Percentiles rank a stretch among this genome's conserved stretches.
Evolutionary conservation across 257 asterid genomes (phyloP).

Genomic region (Lycium ferocissimum): DNA sequence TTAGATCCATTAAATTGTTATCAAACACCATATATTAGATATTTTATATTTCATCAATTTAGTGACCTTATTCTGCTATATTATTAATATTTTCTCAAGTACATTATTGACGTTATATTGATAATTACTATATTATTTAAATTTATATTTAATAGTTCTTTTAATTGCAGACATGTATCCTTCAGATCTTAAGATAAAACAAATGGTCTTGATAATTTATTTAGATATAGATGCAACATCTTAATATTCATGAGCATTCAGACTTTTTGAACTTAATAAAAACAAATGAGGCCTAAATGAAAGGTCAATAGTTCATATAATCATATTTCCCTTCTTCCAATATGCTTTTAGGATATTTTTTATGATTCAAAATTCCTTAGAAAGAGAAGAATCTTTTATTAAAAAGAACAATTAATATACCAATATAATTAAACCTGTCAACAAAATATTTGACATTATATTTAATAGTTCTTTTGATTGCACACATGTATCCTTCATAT

Average conservation of each 20-base stretch:
- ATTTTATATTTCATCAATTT: too few species aligned
- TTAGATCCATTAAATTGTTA: too few species aligned
- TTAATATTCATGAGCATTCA: neutral
- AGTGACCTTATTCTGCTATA: too few species aligned
- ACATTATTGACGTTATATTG: too few species aligned
- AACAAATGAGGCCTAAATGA: neutral
- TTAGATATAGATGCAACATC: neutral
- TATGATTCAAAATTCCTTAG: slow-evolving; percentile 2
- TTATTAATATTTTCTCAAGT: too few species aligned
- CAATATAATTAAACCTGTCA: neutral
- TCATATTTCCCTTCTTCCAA: neutral
- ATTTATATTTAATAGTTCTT: too few species aligned
- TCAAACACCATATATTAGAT: too few species aligned
- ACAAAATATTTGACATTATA: neutral
- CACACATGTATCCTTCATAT: neutral
- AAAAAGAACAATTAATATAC: neutral
- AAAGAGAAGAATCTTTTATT: neutral
- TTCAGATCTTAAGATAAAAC: neutral
- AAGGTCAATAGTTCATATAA: neutral
- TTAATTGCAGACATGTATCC: too few species aligned
- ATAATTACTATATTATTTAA: too few species aligned
- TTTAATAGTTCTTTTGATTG: too few species aligned
- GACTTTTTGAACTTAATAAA: neutral
- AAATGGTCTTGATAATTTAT: neutral
- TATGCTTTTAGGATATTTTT: neutral